Conservation (phyloP, 345 rosid genomes). For the Excoecaria cochinchinensis region DNA sequence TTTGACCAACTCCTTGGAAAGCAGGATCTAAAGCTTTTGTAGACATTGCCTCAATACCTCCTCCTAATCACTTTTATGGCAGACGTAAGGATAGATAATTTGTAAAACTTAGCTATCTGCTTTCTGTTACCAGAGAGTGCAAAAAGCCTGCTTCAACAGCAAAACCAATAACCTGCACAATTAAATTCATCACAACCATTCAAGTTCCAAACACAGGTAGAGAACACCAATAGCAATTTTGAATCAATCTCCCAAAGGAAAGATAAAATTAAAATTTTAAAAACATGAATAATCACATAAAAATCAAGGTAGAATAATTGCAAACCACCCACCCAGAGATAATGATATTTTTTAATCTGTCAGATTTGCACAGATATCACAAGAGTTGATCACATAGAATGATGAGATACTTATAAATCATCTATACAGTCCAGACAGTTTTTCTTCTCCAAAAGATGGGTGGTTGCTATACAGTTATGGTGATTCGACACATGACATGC, state of each 20-base stretch:
- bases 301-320: conserved; percentile 12
- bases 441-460: too few relatives aligned
- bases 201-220: neutral
- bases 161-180: conserved; percentile 8
- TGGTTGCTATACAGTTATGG: neutral
- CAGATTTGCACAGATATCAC: neutral
- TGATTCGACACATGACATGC: neutral
- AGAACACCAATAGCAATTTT: neutral
- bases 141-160: conserved; percentile 19
- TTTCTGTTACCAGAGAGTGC: conserved; percentile 13
- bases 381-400: neutral
- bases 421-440: neutral
- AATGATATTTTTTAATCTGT: neutral
- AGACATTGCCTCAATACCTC: conserved; percentile 53
- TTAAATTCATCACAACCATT: neutral
- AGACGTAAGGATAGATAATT: conserved; percentile 3
- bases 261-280: neutral
- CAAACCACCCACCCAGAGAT: neutral
- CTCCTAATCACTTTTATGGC: conserved; percentile 6
- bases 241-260: conserved; percentile 1
- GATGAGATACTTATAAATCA: neutral
- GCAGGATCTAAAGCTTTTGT: conserved; percentile 86
- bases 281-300: neutral
- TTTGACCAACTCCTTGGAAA: conserved; percentile 94
- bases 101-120: conserved; percentile 13